These are phyloP conservation scores for Furcasterigmium sp. DNA, from an alignment of 2,329 filamentous ascomycete genomes.

Conservation along the genomic window DNA sequence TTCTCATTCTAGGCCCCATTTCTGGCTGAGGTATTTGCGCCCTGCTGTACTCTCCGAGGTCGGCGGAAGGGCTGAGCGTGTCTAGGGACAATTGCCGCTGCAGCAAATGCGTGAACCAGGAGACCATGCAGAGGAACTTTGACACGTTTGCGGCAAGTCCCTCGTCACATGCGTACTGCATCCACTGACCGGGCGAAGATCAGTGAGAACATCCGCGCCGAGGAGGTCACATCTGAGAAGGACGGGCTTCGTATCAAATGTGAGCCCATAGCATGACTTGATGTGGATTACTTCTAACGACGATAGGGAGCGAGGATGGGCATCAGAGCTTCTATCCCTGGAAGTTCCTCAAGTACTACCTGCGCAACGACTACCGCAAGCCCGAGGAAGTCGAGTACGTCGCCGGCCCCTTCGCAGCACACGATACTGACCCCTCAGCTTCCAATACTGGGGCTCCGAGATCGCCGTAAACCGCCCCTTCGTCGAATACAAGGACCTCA, in stretches of 20 bases:
- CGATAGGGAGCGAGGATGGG: slow-evolving; percentile 58
- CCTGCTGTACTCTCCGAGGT: too few relatives aligned
- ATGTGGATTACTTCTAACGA: not conserved
- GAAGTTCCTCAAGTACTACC: slow-evolving; percentile 52
- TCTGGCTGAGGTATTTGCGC: slow-evolving; percentile 12
- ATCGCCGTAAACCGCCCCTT: slow-evolving; percentile 46
- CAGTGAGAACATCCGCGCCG: slow-evolving; percentile 21
- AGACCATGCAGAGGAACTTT: slow-evolving; percentile 35
- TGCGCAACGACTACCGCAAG: slow-evolving; percentile 22
- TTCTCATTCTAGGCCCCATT: slow-evolving; percentile 8
- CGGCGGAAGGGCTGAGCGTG: not conserved
- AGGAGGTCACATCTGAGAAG: slow-evolving; percentile 17
- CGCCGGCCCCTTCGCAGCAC: not conserved
- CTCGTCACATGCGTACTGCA: not conserved
- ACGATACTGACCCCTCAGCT: slow-evolving; percentile 8
- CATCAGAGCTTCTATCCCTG: slow-evolving; percentile 66
- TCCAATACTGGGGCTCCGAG: slow-evolving; percentile 22
- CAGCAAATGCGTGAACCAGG: slow-evolving; percentile 31
- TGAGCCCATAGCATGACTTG: slow-evolving; percentile 11
- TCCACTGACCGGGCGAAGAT: slow-evolving; percentile 18
- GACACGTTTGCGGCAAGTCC: slow-evolving; percentile 31
- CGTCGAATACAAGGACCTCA: slow-evolving; percentile 56
- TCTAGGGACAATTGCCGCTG: slow-evolving; percentile 39
- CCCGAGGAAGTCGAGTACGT: slow-evolving; percentile 28
- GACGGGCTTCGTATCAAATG: slow-evolving; percentile 28